Base-by-base conservation (phyloP, 768 basidiomycete species). In the Trametes villosa region DNA sequence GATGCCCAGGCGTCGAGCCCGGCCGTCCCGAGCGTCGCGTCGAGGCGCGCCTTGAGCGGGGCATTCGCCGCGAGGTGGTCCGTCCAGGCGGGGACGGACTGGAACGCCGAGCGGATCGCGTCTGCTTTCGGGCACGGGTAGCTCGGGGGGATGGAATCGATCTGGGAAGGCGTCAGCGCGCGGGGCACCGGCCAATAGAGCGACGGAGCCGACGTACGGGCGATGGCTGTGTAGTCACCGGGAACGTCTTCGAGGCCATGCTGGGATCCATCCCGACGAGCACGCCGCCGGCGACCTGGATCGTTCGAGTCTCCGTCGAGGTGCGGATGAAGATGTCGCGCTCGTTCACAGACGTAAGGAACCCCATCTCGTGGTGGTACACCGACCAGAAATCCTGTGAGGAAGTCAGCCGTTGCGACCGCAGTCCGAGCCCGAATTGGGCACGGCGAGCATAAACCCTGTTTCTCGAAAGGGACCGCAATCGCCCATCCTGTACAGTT, bases 331-430 rank as follows among this genome's bases (percentile, higher is more conserved):
- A 73, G n/a, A 82, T 76, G 24, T 79, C 76, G 13, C 68, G 57
- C 17, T 71, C 62, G 40, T 75, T 67, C 17, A 79, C 77, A 0
- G 48, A 59, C 11, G 71, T 57, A 57, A 82, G 64, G 59, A 81
- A 79, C 2, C 71, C 74, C 13, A 80, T 65, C 51, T 64, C 67
- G 30, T 67, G 64, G 41, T 71, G 68, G 65, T 51, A 51, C 17
- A 82, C 76, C 2, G 72, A 73, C 76, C 77, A 80, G 63, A 82
- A 76, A 61, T 83, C 81, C 82, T 83, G 40, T 17, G 13, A 27
- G 3, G 47, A 26, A 33, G 26, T 60, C 42, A 58, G 11, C 30
- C 22, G 34, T 18, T 33, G 15, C n/a, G n/a, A n/a, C n/a, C n/a
- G n/a, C n/a, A n/a, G n/a, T n/a, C n/a, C n/a, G n/a, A n/a, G n/a